These are phyloP conservation scores for Cystobasidiaceae sp. DNA, from an alignment of 1,284 basidiomycete species.

Conservation along the genomic window DNA sequence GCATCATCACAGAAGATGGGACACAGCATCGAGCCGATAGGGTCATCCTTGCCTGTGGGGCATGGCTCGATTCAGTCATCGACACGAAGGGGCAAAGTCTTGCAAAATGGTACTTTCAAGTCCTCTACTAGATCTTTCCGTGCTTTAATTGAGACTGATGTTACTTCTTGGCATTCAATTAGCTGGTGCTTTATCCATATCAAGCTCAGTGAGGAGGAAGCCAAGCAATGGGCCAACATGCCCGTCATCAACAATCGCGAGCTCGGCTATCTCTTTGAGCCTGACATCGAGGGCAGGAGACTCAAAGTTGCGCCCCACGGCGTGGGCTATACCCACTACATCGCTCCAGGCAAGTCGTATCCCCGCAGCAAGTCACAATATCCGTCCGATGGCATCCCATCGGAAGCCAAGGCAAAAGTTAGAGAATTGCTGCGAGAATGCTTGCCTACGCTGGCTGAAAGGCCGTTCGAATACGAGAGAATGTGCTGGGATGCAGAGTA, in stretches of 20 bases:
- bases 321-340: slow-evolving; percentile 33
- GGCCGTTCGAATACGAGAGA: slow-evolving; percentile 41
- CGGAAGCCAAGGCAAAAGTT: slow-evolving; percentile 38
- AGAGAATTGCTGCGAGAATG: slow-evolving; percentile 39
- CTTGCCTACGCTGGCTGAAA: slow-evolving; percentile 42
- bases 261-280: slow-evolving; percentile 42
- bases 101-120: slow-evolving; percentile 21
- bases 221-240: slow-evolving; percentile 37
- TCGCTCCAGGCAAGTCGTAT: slow-evolving; percentile 37
- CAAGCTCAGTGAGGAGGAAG: slow-evolving; percentile 45
- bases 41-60: slow-evolving; percentile 47
- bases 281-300: slow-evolving; percentile 23
- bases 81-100: slow-evolving; percentile 45
- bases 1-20: slow-evolving; percentile 44
- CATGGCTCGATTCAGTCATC: slow-evolving; percentile 46
- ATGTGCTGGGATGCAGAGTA: slow-evolving; percentile 46
- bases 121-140: not conserved
- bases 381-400: slow-evolving; percentile 46
- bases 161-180: no score
- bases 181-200: slow-evolving; percentile 48
- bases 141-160: no score
- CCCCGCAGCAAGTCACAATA: slow-evolving; percentile 46
- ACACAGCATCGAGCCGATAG: slow-evolving; percentile 42
- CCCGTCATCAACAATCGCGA: slow-evolving; percentile 35
- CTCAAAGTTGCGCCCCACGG: slow-evolving; percentile 28